Conservation (phyloP, 2,329 filamentous ascomycete species). For the Fusarium coffeatum region DNA sequence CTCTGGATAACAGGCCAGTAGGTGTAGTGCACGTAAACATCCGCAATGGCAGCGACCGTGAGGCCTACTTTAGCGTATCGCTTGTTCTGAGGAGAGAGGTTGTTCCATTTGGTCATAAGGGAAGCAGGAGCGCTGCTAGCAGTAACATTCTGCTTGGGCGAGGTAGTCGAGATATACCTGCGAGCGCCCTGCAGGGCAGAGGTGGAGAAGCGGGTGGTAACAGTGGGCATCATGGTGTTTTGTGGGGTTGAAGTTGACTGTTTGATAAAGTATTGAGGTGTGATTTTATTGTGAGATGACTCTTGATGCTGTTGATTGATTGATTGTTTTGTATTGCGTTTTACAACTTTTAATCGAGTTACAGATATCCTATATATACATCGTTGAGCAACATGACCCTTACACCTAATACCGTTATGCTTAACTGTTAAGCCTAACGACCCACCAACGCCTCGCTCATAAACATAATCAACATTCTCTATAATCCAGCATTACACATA, state of each 20-base stretch:
- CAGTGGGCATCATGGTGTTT: conserved; percentile 36
- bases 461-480: conserved; percentile 11
- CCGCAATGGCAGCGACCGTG: conserved; percentile 33
- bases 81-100: conserved; percentile 44
- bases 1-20: conserved; percentile 42
- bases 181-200: conserved; percentile 22
- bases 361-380: conserved; percentile 24
- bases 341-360: background rate
- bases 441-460: conserved; percentile 15
- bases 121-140: background rate
- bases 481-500: conserved; percentile 8
- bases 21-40: conserved; percentile 46
- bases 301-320: background rate
- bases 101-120: conserved; percentile 41
- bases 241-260: background rate
- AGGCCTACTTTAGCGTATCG: conserved; percentile 42
- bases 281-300: too few relatives aligned
- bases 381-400: conserved; percentile 2
- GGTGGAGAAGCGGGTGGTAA: conserved; percentile 35
- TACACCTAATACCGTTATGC: conserved; percentile 35
- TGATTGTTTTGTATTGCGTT: conserved; percentile 6
- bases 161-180: conserved; percentile 43
- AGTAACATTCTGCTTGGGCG: conserved; percentile 14
- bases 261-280: too few relatives aligned
- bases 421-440: conserved; percentile 38